Percentiles rank a stretch among this genome's conserved stretches.
Evolutionary conservation across 805 yeast genomes (phyloP).

Genomic region (Yamadazyma sp.): DNA sequence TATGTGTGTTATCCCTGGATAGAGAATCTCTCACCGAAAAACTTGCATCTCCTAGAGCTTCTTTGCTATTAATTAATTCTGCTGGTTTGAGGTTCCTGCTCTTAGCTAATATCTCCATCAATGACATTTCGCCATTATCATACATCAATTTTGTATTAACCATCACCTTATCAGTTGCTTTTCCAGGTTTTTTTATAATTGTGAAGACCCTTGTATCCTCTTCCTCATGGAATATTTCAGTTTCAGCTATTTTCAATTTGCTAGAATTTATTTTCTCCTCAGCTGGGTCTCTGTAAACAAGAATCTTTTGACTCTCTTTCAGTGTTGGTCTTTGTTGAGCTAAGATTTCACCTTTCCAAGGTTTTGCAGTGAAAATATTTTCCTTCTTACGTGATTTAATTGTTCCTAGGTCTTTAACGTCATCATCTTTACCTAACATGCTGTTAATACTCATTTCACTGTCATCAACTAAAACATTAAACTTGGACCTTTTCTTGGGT

Average conservation of each 20-base stretch:
- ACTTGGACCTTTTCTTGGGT: slow-evolving; percentile 19
- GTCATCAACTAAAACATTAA: slow-evolving; percentile 42
- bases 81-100: slow-evolving; percentile 8
- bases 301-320: slow-evolving; percentile 20
- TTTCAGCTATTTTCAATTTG: slow-evolving; percentile 3
- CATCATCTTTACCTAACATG: slow-evolving; percentile 22
- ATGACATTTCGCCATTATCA: slow-evolving; percentile 50
- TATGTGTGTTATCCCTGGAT: slow-evolving; percentile 6
- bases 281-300: slow-evolving; percentile 24
- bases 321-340: slow-evolving; percentile 30
- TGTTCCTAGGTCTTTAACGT: slow-evolving; percentile 51
- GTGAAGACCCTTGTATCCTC: slow-evolving; percentile 30
- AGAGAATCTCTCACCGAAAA: background rate
- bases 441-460: slow-evolving; percentile 16
- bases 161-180: slow-evolving; percentile 56
- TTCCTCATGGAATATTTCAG: slow-evolving; percentile 6
- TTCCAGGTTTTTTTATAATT: slow-evolving; percentile 52
- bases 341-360: slow-evolving; percentile 66
- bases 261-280: slow-evolving; percentile 5
- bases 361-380: slow-evolving; percentile 49
- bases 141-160: slow-evolving; percentile 59
- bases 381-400: slow-evolving; percentile 57
- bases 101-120: slow-evolving; percentile 59
- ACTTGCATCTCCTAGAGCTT: background rate
- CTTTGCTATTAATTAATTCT: background rate